Conservation (phyloP, 2,329 filamentous ascomycete species). For the Aspergillus oerlinghausenensis region DNA sequence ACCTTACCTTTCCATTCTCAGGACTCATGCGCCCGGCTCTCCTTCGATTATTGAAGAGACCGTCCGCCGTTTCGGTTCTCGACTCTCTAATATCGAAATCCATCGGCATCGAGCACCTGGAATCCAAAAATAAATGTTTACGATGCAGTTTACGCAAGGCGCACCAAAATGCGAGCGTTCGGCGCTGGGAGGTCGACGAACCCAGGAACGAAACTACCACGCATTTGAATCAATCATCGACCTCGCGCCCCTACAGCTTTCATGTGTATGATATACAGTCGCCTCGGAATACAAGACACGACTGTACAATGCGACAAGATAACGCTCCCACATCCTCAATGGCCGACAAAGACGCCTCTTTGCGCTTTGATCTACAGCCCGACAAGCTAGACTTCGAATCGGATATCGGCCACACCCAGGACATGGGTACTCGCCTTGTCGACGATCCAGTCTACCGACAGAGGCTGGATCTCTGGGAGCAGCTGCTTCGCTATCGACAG, state of each 20-base stretch:
- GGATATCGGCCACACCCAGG: conserved; percentile 32
- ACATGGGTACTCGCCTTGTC: conserved; percentile 36
- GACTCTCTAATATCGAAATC: conserved; percentile 27
- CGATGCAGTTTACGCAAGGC: conserved; percentile 23
- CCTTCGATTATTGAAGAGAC: conserved; percentile 40
- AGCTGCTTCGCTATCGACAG: conserved; percentile 41
- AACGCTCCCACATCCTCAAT: neutral
- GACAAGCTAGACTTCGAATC: conserved; percentile 40
- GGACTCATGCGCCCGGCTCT: conserved; percentile 40
- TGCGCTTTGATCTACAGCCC: conserved; percentile 24
- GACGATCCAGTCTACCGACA: conserved; percentile 28
- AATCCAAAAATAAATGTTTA: conserved; percentile 21
- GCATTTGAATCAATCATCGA: conserved; percentile 4
- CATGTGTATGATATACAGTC: conserved; percentile 27
- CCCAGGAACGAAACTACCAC: conserved; percentile 2
- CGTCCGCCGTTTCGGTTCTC: conserved; percentile 37
- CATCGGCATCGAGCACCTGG: conserved; percentile 31
- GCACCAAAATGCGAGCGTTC: conserved; percentile 4
- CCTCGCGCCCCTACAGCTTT: conserved; percentile 16
- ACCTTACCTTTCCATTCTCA: conserved; percentile 14
- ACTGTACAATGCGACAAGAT: neutral
- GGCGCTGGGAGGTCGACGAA: conserved; percentile 4
- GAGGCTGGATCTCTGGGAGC: conserved; percentile 42
- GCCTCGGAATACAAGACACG: conserved; percentile 3
- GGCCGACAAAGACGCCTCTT: neutral